Evolutionary conservation across 768 basidiomycete genomes (phyloP).

Genomic region (Phlebiopsis flavidoalba): DNA sequence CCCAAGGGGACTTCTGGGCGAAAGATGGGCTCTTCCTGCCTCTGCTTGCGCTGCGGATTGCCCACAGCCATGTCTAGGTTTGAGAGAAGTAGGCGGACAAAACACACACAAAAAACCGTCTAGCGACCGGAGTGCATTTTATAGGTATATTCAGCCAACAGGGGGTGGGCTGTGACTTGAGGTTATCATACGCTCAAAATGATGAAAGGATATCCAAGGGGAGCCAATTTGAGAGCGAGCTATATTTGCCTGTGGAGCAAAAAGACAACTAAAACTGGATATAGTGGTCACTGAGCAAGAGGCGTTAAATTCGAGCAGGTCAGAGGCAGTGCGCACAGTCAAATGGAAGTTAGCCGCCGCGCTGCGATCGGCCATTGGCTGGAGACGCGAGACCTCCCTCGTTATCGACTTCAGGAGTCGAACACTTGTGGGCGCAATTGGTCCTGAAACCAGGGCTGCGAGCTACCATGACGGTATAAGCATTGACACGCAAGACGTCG

Average conservation of each 20-base stretch:
- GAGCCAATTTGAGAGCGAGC: not conserved
- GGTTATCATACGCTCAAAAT: not conserved
- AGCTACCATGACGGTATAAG: not conserved
- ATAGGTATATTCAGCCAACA: not conserved
- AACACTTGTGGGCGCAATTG: no score
- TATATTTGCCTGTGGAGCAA: conserved; percentile 2
- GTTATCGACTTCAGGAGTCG: not conserved
- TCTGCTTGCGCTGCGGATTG: conserved; percentile 1
- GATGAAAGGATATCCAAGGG: not conserved
- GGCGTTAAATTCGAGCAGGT: conserved; percentile 7
- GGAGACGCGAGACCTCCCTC: not conserved
- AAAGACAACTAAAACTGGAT: no score
- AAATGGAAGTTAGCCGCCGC: not conserved
- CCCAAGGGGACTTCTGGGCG: conserved; percentile 5
- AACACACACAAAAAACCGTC: not conserved
- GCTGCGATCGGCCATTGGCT: conserved; percentile 1
- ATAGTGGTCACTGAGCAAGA: not conserved
- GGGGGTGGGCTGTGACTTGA: not conserved
- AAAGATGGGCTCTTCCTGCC: not conserved
- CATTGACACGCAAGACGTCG: not conserved
- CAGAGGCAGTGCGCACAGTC: not conserved
- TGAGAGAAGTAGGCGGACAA: not conserved
- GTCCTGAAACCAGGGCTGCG: no score
- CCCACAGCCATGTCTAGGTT: not conserved
- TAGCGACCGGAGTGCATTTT: not conserved